Conservation (phyloP, 441 rosid genomes). For the Bruguiera hainesii region DNA sequence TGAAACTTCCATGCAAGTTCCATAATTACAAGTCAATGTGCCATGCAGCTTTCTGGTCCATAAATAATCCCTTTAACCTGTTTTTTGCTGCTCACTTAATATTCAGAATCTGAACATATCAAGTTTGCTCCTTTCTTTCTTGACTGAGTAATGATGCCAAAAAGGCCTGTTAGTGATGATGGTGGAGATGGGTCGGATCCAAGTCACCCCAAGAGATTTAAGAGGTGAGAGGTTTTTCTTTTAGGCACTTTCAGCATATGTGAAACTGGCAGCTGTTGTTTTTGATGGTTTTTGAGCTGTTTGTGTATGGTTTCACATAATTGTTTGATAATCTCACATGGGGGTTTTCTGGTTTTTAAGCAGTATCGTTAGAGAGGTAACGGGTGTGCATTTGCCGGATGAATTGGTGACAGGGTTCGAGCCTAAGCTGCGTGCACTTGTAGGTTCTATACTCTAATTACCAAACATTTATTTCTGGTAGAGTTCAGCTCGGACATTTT, state of each 20-base stretch:
- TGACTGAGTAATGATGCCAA: slow-evolving; percentile 24
- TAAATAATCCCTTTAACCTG: background rate
- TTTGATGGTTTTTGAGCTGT: background rate
- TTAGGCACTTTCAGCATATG: background rate
- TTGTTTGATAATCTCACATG: background rate
- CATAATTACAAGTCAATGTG: background rate
- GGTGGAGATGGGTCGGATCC: slow-evolving; percentile 24
- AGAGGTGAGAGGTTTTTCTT: slow-evolving; percentile 36
- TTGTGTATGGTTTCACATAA: background rate
- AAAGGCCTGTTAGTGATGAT: slow-evolving; percentile 32
- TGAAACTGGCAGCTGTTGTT: background rate
- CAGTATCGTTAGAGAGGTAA: slow-evolving; percentile 39
- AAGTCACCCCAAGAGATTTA: slow-evolving; percentile 32
- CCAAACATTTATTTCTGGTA: background rate
- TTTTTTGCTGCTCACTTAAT: background rate
- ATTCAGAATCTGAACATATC: background rate
- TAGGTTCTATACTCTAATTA: slow-evolving; percentile 21
- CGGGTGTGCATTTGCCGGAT: slow-evolving; percentile 33
- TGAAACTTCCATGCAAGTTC: slow-evolving; percentile 37
- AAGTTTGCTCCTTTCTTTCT: background rate
- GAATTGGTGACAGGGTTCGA: slow-evolving; percentile 41
- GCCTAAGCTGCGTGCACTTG: slow-evolving; percentile 45
- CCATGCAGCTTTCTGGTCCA: background rate
- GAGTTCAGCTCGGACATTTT: background rate
- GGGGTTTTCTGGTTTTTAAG: background rate